Base-by-base conservation (phyloP, 2,329 filamentous ascomycete genomes). In the Colletotrichum sp. region DNA sequence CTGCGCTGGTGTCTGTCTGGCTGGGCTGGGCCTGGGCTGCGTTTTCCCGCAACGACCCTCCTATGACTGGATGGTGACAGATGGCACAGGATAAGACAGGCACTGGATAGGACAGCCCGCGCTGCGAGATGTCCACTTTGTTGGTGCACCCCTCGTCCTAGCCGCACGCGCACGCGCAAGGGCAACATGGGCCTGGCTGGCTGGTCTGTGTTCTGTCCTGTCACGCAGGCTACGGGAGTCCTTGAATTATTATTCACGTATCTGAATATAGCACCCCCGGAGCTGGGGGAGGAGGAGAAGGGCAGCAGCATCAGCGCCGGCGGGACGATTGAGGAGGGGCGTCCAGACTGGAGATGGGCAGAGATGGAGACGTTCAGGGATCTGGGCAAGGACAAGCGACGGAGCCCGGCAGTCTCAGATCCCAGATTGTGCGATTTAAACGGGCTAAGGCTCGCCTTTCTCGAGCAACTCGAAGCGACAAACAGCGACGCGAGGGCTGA, bases 131-230 rank as follows among this genome's bases (percentile, higher is more conserved):
- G 70, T 65, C 73, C 73, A 73, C 73, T 73, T 65, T 36, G 73
- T 65, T 73, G 64, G 49, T 69, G 73, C 60, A 69, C 73, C 73
- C 73, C 73, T 72, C 63, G 73, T 68, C 64, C 68, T 60, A 55
- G 52, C 68, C 63, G 44, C 64, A 68, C 30, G 63, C 57, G 63
- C 73, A 75, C 67, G 65, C 63, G 71, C 68, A 75, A 49, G 44
- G 62, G 70, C 70, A 62, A 64, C 64, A 39, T 64, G 44, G 73
- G 57, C 28, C 28, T 36, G 62, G 64, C 52, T 30, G 34, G 44
- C 18, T 49, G 44, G 44, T 49, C 44, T 49, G 44, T 49, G 44
- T 21, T 49, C 36, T 36, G 57, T 49, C 24, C 26, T 60, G 68
- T 44, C 36, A 32, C 26, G 57, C 36, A 64, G n/a, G 36, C 55